These are phyloP conservation scores for Clavispora phyllophila DNA, from an alignment of 805 yeast species.

Conservation along the genomic window DNA sequence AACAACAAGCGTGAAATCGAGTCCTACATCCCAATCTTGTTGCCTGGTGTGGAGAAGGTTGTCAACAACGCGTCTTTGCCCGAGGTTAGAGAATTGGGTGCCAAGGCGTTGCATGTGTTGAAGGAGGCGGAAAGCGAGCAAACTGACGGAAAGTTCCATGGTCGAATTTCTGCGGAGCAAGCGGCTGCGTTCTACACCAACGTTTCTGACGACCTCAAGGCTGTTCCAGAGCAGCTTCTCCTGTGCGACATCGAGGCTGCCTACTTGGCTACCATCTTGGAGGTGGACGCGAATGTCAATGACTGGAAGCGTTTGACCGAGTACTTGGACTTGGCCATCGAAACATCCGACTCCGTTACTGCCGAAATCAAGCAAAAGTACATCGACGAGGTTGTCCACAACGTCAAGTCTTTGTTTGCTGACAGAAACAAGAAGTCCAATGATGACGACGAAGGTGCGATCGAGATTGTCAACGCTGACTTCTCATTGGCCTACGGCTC, in stretches of 20 bases:
- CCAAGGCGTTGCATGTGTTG: constrained; percentile 77
- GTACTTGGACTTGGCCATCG: constrained; percentile 39
- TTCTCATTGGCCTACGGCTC: constrained; percentile 97
- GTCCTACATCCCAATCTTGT: constrained; percentile 73
- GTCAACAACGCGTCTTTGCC: constrained; percentile 88
- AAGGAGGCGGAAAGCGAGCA: constrained; percentile 71
- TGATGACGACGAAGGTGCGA: constrained; percentile 69
- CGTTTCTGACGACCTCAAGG: constrained; percentile 9
- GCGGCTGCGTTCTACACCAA: constrained; percentile 41
- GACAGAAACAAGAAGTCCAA: constrained; percentile 40
- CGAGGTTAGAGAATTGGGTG: constrained; percentile 91
- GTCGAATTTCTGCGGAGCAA: constrained; percentile 56
- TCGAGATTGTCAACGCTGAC: constrained; percentile 89
- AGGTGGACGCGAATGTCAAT: constrained; percentile 40
- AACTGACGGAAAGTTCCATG: constrained; percentile 69
- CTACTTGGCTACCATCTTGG: constrained; percentile 43
- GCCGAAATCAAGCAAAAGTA: constrained; percentile 31
- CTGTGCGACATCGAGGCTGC: constrained; percentile 27
- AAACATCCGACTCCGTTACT: constrained; percentile 7
- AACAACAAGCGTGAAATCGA: constrained; percentile 91
- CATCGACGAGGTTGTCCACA: constrained; percentile 41
- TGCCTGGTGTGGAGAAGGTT: constrained; percentile 91
- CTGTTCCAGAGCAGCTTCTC: constrained; percentile 25
- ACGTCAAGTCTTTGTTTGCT: constrained; percentile 51
- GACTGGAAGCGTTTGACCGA: constrained; percentile 48